phyloP scores from a whole-genome alignment of 1,284 basidiomycete genomes.

The Cutaneotrichosporon cavernicola region DNA sequence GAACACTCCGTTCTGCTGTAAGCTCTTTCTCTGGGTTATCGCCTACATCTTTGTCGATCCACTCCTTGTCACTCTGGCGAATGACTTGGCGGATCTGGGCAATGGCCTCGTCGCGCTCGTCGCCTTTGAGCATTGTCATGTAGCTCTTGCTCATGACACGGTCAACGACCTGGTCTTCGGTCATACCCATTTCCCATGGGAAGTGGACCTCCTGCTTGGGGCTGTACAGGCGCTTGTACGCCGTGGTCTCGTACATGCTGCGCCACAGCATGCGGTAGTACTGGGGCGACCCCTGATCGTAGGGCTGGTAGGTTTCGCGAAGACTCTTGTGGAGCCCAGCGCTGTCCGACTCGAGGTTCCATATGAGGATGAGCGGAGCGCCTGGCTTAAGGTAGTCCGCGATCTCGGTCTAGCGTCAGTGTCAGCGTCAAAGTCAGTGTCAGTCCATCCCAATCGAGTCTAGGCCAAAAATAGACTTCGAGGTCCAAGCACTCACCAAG shows the following conservation, averaged over 20 bases:
- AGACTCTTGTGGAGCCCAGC: conserved; percentile 30
- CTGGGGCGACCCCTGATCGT: conserved; percentile 46
- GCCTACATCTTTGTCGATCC: conserved; percentile 42
- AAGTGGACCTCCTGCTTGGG: conserved; percentile 27
- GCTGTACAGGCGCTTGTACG: conserved; percentile 40
- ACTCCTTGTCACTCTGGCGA: conserved; percentile 34
- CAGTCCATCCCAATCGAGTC: not conserved
- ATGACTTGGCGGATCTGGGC: conserved; percentile 32
- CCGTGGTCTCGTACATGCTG: conserved; percentile 36
- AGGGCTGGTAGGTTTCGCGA: conserved; percentile 37
- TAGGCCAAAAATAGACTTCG: not conserved
- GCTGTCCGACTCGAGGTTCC: conserved; percentile 46
- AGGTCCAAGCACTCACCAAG: conserved; percentile 35
- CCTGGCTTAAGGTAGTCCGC: conserved; percentile 49
- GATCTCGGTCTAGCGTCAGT: conserved; percentile 38
- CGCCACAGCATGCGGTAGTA: conserved; percentile 46
- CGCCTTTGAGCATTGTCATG: conserved; percentile 42
- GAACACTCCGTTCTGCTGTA: conserved; percentile 40
- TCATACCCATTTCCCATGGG: conserved; percentile 34
- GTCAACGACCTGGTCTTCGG: conserved; percentile 40
- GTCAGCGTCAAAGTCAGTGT: too few species aligned
- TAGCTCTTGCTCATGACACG: conserved; percentile 49
- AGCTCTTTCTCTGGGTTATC: not conserved
- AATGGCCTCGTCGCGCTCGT: conserved; percentile 32
- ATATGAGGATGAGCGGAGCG: conserved; percentile 49